A percentile compares a stretch with the other conserved stretches of the same genome.
These are phyloP conservation scores for Tolypocladium album DNA, from an alignment of 2,329 filamentous ascomycete species.

Conservation along the genomic window DNA sequence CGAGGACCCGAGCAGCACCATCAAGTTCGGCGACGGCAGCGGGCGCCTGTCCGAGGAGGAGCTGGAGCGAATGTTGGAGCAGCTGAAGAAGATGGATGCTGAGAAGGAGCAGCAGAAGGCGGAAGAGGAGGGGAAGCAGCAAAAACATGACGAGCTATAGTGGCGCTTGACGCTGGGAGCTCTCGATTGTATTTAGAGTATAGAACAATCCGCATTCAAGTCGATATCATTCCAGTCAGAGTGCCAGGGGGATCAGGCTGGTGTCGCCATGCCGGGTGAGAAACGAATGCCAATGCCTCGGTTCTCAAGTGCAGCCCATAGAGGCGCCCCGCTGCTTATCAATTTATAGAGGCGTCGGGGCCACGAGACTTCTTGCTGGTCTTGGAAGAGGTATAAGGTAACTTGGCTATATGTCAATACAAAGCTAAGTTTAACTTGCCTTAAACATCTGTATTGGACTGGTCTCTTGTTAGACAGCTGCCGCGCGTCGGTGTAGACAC, in stretches of 20 bases:
- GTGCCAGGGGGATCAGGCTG: background rate
- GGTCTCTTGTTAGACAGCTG: no score
- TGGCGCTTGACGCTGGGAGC: background rate
- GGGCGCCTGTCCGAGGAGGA: constrained; percentile 30
- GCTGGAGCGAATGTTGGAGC: constrained; percentile 38
- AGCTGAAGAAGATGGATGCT: constrained; percentile 20
- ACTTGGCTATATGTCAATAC: no score
- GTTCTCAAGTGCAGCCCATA: no score
- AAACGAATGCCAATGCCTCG: no score
- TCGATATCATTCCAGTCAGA: background rate
- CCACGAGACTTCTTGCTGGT: no score
- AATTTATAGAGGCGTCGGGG: no score
- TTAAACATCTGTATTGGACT: no score
- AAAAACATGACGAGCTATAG: constrained; percentile 25
- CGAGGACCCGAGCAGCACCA: constrained; percentile 24
- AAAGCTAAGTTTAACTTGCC: no score
- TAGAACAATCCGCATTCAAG: background rate
- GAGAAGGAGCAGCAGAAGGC: constrained; percentile 15
- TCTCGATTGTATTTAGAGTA: background rate
- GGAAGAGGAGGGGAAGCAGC: constrained; percentile 14
- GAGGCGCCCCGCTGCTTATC: no score
- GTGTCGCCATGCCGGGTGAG: background rate
- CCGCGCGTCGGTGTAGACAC: no score
- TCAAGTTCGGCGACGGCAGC: constrained; percentile 27
- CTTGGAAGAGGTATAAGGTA: no score